Conservation (phyloP, 2,329 filamentous ascomycete genomes). For the Fusarium sp. region DNA sequence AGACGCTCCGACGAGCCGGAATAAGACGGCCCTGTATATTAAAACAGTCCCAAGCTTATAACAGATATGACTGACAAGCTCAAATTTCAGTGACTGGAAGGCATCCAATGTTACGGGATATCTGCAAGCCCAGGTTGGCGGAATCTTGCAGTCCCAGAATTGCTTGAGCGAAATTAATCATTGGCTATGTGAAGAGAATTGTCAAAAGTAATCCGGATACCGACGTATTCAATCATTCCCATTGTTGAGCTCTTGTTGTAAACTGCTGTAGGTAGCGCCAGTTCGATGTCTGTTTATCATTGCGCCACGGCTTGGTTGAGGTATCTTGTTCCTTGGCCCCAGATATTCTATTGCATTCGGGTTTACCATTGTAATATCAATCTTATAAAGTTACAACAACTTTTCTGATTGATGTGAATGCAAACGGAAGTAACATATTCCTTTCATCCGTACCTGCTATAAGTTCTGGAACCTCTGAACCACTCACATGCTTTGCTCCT, state of each 20-base stretch:
- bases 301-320: no score
- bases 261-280: background rate
- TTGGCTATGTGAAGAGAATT: background rate
- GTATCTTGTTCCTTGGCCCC: background rate
- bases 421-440: conserved; percentile 1
- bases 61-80: background rate
- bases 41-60: background rate
- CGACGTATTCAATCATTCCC: background rate
- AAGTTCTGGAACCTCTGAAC: background rate
- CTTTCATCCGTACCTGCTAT: background rate
- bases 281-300: background rate
- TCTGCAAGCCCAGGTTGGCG: background rate
- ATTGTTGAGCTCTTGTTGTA: background rate
- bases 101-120: background rate
- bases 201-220: background rate
- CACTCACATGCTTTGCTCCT: conserved; percentile 1
- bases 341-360: background rate
- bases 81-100: background rate
- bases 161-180: background rate
- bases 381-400: background rate
- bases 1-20: background rate
- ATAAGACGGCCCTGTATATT: background rate
- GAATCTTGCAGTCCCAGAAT: background rate
- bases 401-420: background rate
- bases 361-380: background rate